A percentile compares a stretch with the other conserved stretches of the same genome.
These are phyloP conservation scores for Exophiala dermatitidis DNA, from an alignment of 2,329 filamentous ascomycete species.

Conservation along the genomic window DNA sequence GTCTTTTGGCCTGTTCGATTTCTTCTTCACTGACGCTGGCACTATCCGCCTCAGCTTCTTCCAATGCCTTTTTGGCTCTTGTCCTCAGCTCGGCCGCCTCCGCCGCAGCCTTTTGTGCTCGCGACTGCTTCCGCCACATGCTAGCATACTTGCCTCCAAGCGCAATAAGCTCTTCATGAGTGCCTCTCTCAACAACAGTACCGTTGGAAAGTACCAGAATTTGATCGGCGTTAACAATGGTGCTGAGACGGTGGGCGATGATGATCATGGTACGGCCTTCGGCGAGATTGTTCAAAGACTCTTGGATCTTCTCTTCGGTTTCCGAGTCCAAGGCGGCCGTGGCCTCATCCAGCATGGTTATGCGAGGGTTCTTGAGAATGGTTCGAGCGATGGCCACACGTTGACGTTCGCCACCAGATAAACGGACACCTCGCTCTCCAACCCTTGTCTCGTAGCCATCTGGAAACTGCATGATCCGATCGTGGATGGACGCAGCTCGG, in stretches of 20 bases:
- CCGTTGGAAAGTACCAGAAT: slow-evolving; percentile 73
- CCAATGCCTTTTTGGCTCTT: slow-evolving; percentile 37
- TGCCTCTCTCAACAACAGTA: slow-evolving; percentile 69
- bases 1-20: slow-evolving; percentile 18
- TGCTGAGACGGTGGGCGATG: slow-evolving; percentile 84
- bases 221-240: slow-evolving; percentile 77
- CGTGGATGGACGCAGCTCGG: slow-evolving; percentile 80
- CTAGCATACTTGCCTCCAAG: slow-evolving; percentile 66
- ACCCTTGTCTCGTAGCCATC: slow-evolving; percentile 86
- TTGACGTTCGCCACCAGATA: slow-evolving; percentile 90
- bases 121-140: slow-evolving; percentile 86
- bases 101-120: slow-evolving; percentile 63
- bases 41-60: slow-evolving; percentile 39
- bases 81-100: slow-evolving; percentile 47
- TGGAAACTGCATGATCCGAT: slow-evolving; percentile 82
- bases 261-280: slow-evolving; percentile 86
- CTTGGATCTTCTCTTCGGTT: slow-evolving; percentile 88
- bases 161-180: slow-evolving; percentile 66
- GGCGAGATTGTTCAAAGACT: slow-evolving; percentile 72
- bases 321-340: slow-evolving; percentile 87
- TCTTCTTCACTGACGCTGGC: slow-evolving; percentile 46
- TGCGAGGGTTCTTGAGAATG: slow-evolving; percentile 82
- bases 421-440: slow-evolving; percentile 75
- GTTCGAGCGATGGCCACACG: slow-evolving; percentile 88
- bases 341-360: slow-evolving; percentile 89